These are phyloP conservation scores for Aquilaria agallochum DNA, from an alignment of 441 rosid genomes.

Conservation along the genomic window DNA sequence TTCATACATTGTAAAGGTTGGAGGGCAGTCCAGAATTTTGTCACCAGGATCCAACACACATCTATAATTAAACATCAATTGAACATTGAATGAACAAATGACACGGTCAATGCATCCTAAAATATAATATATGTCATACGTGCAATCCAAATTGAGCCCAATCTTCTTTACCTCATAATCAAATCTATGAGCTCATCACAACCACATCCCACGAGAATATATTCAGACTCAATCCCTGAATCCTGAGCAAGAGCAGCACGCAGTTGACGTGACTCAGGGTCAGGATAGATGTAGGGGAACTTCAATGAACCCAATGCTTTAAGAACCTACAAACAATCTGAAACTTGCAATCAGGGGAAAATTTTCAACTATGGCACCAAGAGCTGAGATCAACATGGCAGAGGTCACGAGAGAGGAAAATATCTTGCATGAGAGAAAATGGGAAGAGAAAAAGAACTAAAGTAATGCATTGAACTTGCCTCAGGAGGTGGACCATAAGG, in stretches of 20 bases:
- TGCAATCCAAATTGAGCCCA: not conserved
- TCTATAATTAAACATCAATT: constrained; percentile 32
- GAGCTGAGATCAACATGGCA: not conserved
- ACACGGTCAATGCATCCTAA: constrained; percentile 3
- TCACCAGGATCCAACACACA: constrained; percentile 95
- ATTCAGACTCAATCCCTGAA: constrained; percentile 76
- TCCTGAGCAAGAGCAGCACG: constrained; percentile 83
- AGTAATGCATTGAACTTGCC: constrained; percentile 40
- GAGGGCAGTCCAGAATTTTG: constrained; percentile 94
- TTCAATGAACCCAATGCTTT: constrained; percentile 78
- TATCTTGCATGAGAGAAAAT: not conserved
- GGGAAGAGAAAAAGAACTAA: constrained; percentile 1
- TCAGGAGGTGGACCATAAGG: constrained; percentile 99
- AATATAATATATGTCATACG: no score
- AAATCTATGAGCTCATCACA: constrained; percentile 97
- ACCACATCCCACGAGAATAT: constrained; percentile 94
- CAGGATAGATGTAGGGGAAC: constrained; percentile 73
- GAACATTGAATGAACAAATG: not conserved
- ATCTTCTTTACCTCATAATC: constrained; percentile 71
- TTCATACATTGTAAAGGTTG: constrained; percentile 94
- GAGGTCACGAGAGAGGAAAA: not conserved
- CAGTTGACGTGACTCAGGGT: constrained; percentile 70
- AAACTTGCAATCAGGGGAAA: constrained; percentile 27
- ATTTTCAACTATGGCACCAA: constrained; percentile 5
- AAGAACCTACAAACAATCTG: constrained; percentile 52